Base-by-base conservation (phyloP, 768 basidiomycete genomes). In the Psilocybe cubensis region DNA sequence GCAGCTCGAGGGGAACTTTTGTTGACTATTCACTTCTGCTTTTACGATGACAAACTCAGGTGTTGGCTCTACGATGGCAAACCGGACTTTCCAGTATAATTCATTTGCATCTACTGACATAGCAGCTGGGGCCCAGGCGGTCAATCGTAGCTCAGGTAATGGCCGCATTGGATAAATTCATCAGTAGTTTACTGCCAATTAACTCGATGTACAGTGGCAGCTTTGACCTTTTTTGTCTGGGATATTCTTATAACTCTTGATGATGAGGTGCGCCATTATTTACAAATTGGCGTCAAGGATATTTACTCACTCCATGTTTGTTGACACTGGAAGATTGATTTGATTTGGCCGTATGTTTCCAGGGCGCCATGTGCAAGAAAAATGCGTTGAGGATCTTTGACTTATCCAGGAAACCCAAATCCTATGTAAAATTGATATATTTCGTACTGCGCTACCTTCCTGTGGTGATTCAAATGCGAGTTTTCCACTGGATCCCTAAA, bases 331-430 rank as follows among this genome's bases (percentile, higher is more conserved):
- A 23, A 78, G 76, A 68, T 78, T 44, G 63, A 66, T 53, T 64
- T 71, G 29, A 71, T 79, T 3, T 79, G 78, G 76, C 68, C 74
- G 76, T 77, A 57, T 63, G 76, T 70, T n/a, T 42, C 11, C 28
- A n/a, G n/a, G n/a, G 27, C 18, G 40, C 27, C 25, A 10, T 44
- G 12, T 8, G n/a, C n/a, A 8, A 24, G n/a, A 33, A 17, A 3
- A 45, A 17, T 28, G n/a, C 18, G 11, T 18, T 5, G n/a, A 27
- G 11, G 4, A 21, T 33, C 8, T 12, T 8, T 31, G 8, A n/a
- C 14, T 7, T 20, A 2, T 35, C 12, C 5, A 51, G 44, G 23
- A 57, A 58, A 53, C 31, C 50, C 56, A n/a, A n/a, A 66, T 66
- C 66, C 9, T 62, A 66, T 18, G 73, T 69, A 29, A 78, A 79